These are phyloP conservation scores for Puccinia hordei DNA, from an alignment of 1,284 basidiomycete species.

Conservation along the genomic window DNA sequence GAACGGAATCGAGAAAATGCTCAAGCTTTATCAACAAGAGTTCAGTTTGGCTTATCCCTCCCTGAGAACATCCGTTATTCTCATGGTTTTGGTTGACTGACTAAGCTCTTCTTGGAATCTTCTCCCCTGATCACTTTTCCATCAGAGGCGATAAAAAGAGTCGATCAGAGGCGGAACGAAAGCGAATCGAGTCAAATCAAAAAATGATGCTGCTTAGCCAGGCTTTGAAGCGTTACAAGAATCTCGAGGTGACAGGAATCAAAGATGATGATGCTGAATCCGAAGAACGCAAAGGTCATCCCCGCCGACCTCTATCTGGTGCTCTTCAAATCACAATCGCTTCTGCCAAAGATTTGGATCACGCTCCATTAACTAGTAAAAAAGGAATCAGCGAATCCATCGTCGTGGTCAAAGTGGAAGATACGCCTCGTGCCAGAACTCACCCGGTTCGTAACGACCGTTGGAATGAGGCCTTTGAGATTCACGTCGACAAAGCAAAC, in stretches of 20 bases:
- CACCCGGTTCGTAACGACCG: constrained; percentile 90
- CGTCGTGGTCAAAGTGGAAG: constrained; percentile 94
- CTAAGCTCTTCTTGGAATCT: neutral
- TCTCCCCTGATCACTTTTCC: neutral
- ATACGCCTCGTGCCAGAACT: constrained; percentile 85
- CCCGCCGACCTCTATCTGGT: constrained; percentile 89
- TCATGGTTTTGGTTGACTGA: neutral
- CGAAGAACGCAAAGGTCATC: constrained; percentile 82
- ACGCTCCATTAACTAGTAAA: constrained; percentile 69
- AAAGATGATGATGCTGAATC: constrained; percentile 70
- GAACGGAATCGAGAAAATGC: constrained; percentile 98
- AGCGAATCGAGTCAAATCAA: constrained; percentile 88
- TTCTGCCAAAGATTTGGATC: constrained; percentile 89
- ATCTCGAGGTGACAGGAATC: constrained; percentile 85
- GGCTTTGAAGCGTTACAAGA: constrained; percentile 94
- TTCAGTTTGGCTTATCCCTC: neutral
- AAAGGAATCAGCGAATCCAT: constrained; percentile 80
- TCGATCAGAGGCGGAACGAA: constrained; percentile 78
- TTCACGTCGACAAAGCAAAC: constrained; percentile 94
- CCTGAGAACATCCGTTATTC: neutral
- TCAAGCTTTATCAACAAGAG: constrained; percentile 60
- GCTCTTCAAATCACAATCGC: constrained; percentile 86
- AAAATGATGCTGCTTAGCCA: constrained; percentile 92
- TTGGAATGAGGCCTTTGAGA: constrained; percentile 97
- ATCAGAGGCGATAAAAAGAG: constrained; percentile 54